These are phyloP conservation scores for Yamadazyma sp. DNA, from an alignment of 805 yeast species.

Conservation along the genomic window DNA sequence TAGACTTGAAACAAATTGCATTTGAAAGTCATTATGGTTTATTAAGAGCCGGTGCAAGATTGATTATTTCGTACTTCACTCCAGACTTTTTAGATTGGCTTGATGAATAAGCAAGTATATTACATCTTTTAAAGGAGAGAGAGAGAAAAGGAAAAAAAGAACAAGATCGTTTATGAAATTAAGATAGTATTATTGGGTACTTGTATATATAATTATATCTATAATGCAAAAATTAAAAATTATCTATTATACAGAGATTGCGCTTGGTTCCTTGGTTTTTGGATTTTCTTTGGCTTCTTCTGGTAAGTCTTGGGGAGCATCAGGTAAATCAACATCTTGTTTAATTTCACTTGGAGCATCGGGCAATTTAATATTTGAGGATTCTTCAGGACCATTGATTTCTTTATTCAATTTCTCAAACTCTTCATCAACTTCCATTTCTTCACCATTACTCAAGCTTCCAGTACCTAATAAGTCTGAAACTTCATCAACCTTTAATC, in stretches of 20 bases:
- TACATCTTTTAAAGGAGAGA: too few relatives aligned
- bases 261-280: constrained; percentile 1
- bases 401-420: constrained; percentile 50
- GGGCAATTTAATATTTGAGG: constrained; percentile 6
- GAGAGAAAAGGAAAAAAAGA: too few relatives aligned
- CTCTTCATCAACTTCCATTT: constrained; percentile 66
- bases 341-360: constrained; percentile 5
- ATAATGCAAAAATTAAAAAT: too few relatives aligned
- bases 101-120: constrained; percentile 10
- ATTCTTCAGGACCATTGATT: constrained; percentile 17
- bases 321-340: constrained; percentile 3
- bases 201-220: too few relatives aligned
- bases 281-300: not conserved
- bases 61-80: constrained; percentile 88
- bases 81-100: constrained; percentile 97
- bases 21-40: constrained; percentile 90
- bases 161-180: too few relatives aligned
- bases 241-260: not conserved
- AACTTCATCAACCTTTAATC: constrained; percentile 73
- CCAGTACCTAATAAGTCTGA: constrained; percentile 50
- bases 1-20: constrained; percentile 77
- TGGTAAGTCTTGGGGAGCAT: constrained; percentile 3
- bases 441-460: constrained; percentile 43
- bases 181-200: too few relatives aligned
- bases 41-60: constrained; percentile 92